Evolutionary conservation across 208 protist species (phyloP).

Genomic region (Trypanosoma vivax): DNA sequence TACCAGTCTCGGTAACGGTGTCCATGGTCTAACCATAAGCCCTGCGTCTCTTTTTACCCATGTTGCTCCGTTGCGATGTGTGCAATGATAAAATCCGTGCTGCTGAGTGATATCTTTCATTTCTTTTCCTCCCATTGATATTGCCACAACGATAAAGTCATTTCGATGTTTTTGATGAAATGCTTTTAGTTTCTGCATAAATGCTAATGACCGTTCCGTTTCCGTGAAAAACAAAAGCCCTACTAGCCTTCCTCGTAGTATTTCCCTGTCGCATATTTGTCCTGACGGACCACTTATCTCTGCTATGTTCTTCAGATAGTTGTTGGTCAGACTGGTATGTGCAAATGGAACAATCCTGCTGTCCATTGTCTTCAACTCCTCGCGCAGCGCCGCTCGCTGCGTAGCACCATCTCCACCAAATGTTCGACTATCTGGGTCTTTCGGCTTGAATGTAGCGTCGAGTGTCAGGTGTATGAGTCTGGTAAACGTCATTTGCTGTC

Average conservation of each 20-base stretch:
- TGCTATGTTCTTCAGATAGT: slow-evolving; percentile 64
- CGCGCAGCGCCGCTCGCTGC: slow-evolving; percentile 38
- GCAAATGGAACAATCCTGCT: slow-evolving; percentile 50
- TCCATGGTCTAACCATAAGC: slow-evolving; percentile 34
- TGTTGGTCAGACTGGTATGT: slow-evolving; percentile 52
- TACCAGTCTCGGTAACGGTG: slow-evolving; percentile 53
- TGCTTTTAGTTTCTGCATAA: slow-evolving; percentile 48
- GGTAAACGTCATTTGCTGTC: slow-evolving; percentile 40
- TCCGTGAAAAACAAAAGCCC: slow-evolving; percentile 79
- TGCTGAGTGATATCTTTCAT: slow-evolving; percentile 57
- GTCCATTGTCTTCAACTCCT: slow-evolving; percentile 75
- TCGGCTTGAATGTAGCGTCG: slow-evolving; percentile 63
- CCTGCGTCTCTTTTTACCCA: slow-evolving; percentile 68
- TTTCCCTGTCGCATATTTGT: slow-evolving; percentile 23
- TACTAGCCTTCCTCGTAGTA: slow-evolving; percentile 69
- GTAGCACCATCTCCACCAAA: slow-evolving; percentile 65
- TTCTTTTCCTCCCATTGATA: slow-evolving; percentile 60
- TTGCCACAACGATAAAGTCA: slow-evolving; percentile 66
- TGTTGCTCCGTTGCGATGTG: slow-evolving; percentile 60
- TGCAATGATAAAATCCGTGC: slow-evolving; percentile 79
- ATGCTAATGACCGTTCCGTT: slow-evolving; percentile 50
- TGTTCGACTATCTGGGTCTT: slow-evolving; percentile 49
- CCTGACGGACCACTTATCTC: slow-evolving; percentile 49
- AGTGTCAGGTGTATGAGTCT: slow-evolving; percentile 30
- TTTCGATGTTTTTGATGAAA: slow-evolving; percentile 50